Base-by-base conservation (phyloP, 192 early-diverging fungal species). In the Coemansia sp. region DNA sequence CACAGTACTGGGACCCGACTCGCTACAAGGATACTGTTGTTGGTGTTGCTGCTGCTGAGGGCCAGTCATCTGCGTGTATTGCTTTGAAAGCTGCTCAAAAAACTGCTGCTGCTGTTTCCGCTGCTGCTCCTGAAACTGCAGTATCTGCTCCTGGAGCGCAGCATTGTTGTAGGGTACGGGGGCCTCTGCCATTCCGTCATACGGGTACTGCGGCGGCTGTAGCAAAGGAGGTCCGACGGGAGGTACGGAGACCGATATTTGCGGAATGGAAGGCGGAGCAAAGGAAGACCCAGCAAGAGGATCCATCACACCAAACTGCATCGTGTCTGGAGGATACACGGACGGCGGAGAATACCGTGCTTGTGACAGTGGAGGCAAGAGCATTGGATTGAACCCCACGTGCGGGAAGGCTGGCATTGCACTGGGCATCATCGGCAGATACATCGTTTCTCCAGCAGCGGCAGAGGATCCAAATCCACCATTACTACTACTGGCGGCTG, bases 121-220 rank as follows among this genome's bases (percentile, higher is more conserved):
- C 68, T 81, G 79, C 66, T 81, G 79, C 68, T 75, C 74, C 70
- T 81, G 79, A 59, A 81, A 81, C 61, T 67, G 37, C 11, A 63
- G 67, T 1, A 81, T 73, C 43, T 81, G 79, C 56, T 71, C 63
- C 62, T 81, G 74, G 38, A 81, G 58, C 26, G 54, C 59, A 12
- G 61, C 23, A 1, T 61, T 69, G 18, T 50, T 61, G 12, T 43
- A 77, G 3, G 50, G 21, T 32, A 23, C 18, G 32, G 32, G 32
- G 19, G 50, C 21, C 19, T 53, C 50, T 0, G 50, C 19, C 48
- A 62, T 54, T 11, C 45, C 48, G 37, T 19, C 19, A 38, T 53
- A 53, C 19, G 21, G 19, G 23, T 53, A 13, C 50, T 53, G 50
- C 19, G 42, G 52, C 10, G 42, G 60, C 10, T 54, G 42, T 19